phyloP scores from a whole-genome alignment of 768 basidiomycete genomes.

The Naganishia onofrii region DNA sequence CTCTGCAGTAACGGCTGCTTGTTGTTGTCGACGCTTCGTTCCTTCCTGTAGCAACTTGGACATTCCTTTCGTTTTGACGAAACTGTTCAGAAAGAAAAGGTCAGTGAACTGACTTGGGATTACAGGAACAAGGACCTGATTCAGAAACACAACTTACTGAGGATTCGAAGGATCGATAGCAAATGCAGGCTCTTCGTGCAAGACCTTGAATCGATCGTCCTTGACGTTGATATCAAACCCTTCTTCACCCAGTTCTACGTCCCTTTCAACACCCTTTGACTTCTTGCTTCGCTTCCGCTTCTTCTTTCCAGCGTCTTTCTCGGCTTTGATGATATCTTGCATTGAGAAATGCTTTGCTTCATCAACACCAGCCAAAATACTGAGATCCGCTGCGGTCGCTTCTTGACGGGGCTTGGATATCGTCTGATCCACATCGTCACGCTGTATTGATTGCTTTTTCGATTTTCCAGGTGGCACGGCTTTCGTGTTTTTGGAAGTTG shows the following conservation, averaged over 20 bases:
- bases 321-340: slow-evolving; percentile 80
- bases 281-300: slow-evolving; percentile 57
- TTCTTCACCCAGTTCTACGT: slow-evolving; percentile 62
- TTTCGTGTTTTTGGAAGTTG: slow-evolving; percentile 35
- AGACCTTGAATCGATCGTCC: slow-evolving; percentile 80
- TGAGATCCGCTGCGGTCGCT: slow-evolving; percentile 44
- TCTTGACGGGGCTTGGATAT: slow-evolving; percentile 30
- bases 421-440: not conserved
- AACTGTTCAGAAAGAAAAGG: slow-evolving; percentile 58
- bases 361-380: slow-evolving; percentile 65
- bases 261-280: slow-evolving; percentile 56
- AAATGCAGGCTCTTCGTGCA: slow-evolving; percentile 86
- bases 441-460: slow-evolving; percentile 41
- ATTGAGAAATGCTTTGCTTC: slow-evolving; percentile 78
- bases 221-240: slow-evolving; percentile 78
- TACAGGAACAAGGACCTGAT: not conserved
- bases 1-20: slow-evolving; percentile 11
- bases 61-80: slow-evolving; percentile 92
- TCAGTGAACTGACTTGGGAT: not conserved
- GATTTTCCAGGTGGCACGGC: slow-evolving; percentile 36
- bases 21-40: slow-evolving; percentile 59
- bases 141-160: slow-evolving; percentile 61
- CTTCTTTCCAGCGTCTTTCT: slow-evolving; percentile 61
- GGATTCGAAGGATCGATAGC: slow-evolving; percentile 96
- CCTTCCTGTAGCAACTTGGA: slow-evolving; percentile 76